These are phyloP conservation scores for Fusarium stilboides DNA, from an alignment of 2,329 filamentous ascomycete genomes.

Conservation along the genomic window DNA sequence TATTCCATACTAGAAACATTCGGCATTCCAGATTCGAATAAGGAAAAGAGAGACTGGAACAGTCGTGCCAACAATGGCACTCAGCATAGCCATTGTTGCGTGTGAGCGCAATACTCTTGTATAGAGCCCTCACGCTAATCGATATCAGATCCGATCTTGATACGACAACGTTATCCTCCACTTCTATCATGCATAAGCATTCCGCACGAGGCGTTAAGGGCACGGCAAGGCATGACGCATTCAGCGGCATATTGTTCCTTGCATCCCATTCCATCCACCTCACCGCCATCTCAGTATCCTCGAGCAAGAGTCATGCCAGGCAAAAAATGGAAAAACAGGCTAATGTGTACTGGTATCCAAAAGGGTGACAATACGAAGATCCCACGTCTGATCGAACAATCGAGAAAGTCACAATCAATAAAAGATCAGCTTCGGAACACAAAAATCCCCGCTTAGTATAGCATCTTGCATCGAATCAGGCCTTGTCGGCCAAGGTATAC, in stretches of 20 bases:
- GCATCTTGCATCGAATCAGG: conserved; percentile 21
- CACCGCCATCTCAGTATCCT: conserved; percentile 29
- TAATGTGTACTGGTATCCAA: conserved; percentile 6
- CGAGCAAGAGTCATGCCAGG: conserved; percentile 10
- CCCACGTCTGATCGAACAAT: conserved; percentile 3
- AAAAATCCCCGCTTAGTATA: conserved; percentile 6
- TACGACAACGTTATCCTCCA: not conserved
- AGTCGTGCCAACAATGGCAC: not conserved
- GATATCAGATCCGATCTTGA: conserved; percentile 7
- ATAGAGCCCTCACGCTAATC: not conserved
- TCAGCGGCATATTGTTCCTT: conserved; percentile 15
- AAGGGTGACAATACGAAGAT: conserved; percentile 21
- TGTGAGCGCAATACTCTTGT: not conserved
- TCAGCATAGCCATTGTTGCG: not conserved
- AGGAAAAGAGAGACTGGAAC: not conserved
- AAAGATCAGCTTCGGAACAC: conserved; percentile 11
- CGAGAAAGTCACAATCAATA: conserved; percentile 8
- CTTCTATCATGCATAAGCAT: not conserved
- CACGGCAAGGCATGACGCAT: conserved; percentile 4
- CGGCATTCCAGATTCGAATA: not conserved
- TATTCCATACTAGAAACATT: not conserved
- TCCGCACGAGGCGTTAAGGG: not conserved
- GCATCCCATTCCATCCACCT: conserved; percentile 6
- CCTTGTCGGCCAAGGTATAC: conserved; percentile 12
- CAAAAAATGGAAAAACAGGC: not conserved